Evolutionary conservation across 1,284 basidiomycete species (phyloP).

Genomic region (Kalmanozyma brasiliensis): DNA sequence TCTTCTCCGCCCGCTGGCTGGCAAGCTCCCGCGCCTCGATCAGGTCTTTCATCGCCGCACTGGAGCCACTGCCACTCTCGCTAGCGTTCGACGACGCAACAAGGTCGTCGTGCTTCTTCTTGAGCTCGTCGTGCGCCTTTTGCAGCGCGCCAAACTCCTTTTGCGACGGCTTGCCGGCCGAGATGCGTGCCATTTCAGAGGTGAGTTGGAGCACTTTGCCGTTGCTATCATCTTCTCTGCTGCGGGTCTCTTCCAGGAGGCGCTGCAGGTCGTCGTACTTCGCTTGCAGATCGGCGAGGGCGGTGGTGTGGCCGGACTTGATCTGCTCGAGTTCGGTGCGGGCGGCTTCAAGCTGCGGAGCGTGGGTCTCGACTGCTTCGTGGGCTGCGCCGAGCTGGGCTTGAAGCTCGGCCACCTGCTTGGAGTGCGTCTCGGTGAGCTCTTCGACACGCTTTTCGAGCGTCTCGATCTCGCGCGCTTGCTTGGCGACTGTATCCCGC

Average conservation of each 20-base stretch:
- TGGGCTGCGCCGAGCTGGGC: slow-evolving; percentile 13
- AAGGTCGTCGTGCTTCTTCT: slow-evolving; percentile 34
- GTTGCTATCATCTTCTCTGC: slow-evolving; percentile 21
- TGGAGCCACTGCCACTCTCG: neutral
- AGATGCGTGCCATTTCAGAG: slow-evolving; percentile 30
- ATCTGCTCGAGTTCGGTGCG: slow-evolving; percentile 29
- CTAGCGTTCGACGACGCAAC: neutral
- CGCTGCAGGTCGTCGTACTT: slow-evolving; percentile 17
- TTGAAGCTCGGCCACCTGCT: slow-evolving; percentile 6
- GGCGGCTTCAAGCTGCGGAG: slow-evolving; percentile 19
- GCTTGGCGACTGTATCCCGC: slow-evolving; percentile 47
- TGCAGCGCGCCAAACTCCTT: slow-evolving; percentile 33
- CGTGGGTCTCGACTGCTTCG: slow-evolving; percentile 10
- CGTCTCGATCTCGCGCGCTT: slow-evolving; percentile 44
- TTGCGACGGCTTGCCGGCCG: slow-evolving; percentile 22
- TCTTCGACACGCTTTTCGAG: slow-evolving; percentile 43
- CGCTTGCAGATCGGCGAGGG: slow-evolving; percentile 16
- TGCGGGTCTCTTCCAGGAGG: slow-evolving; percentile 15
- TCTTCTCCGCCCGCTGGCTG: slow-evolving; percentile 5
- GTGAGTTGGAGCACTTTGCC: slow-evolving; percentile 36
- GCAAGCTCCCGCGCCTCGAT: slow-evolving; percentile 24
- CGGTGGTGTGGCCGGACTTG: slow-evolving; percentile 19
- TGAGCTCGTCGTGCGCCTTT: slow-evolving; percentile 36
- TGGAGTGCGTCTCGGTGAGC: slow-evolving; percentile 22
- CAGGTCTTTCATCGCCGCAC: slow-evolving; percentile 26